Evolutionary conservation across 176 grass and related monocot genomes (phyloP), one percentile per base, ranked within the genome.

Genomic region (Alloteropsis semialata): DNA sequence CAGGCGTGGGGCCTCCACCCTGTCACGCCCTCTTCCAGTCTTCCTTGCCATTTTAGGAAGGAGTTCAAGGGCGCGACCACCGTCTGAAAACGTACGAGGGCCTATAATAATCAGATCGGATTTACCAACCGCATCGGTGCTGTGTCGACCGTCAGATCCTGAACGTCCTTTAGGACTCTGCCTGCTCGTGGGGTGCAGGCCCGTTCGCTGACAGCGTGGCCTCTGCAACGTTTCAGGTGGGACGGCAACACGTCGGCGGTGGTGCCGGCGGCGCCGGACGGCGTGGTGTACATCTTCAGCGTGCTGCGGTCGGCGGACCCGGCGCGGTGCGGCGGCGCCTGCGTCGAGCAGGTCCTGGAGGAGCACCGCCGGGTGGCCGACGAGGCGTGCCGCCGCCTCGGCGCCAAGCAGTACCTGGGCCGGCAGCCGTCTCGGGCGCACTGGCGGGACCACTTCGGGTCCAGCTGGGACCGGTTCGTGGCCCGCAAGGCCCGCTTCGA

Each of bases 261-360:
- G 50, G 49, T 97, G 48, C 94, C 94, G 41, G 37, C 79, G 81
- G 1, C 75, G 61, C 22, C 63, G 46, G 87, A 82, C 59, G 78
- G 74, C 22, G 82, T 94, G 55, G 56, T 92, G 70, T 97, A 97
- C 69, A 17, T 80, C 51, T 82, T 97, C 45, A 81, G 90, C 46
- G 82, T 97, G 60, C 94, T 97, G 33, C 87, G 89, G 60, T 97
- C 94, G 17, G 49, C 92, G 43, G 89, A 90, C 66, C 92, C 89
- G 15, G 69, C 76, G 17, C 46, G 64, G 68, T 97, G 90, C 94
- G 74, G 72, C 34, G 28, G 29, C 17, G 32, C 70, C 28, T 94
- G 92, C 80, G 87, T 97, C 28, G 72, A 87, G 30, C 53, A 4
- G 6, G 89, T 97, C 68, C 48, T 94, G 75, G 76, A 64, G 88